Percentiles rank a stretch among this genome's conserved stretches.
Conservation (phyloP, 2,329 filamentous ascomycete species). For the Nothopassalora personata region DNA sequence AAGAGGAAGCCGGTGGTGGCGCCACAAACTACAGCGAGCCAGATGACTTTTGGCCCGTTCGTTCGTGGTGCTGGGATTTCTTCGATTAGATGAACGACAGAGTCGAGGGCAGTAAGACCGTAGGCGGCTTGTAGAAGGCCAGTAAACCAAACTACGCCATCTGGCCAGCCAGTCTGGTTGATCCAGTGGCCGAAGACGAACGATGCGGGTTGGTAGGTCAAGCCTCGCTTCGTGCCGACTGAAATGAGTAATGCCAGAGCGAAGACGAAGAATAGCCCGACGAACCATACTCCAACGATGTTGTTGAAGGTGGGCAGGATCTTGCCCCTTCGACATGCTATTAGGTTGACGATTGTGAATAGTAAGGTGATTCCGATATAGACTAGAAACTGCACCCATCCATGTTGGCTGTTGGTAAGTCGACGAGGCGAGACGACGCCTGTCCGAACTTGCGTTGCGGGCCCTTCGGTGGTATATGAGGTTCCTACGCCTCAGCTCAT, state of each 20-base stretch:
- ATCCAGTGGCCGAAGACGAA: conserved; percentile 53
- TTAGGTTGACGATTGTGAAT: conserved; percentile 48
- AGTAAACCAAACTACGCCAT: conserved; percentile 55
- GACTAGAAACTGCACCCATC: conserved; percentile 52
- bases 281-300: conserved; percentile 51
- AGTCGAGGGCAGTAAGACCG: conserved; percentile 54
- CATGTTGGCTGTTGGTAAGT: background rate
- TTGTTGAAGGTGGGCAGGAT: conserved; percentile 52
- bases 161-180: conserved; percentile 49
- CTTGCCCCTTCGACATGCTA: conserved; percentile 48
- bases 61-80: conserved; percentile 50
- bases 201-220: conserved; percentile 45
- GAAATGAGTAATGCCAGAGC: conserved; percentile 49
- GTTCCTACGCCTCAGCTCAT: background rate
- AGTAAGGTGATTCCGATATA: conserved; percentile 48
- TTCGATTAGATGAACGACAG: conserved; percentile 55
- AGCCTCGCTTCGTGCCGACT: conserved; percentile 43
- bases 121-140: conserved; percentile 55
- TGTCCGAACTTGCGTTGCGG: background rate
- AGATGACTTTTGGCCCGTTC: conserved; percentile 50
- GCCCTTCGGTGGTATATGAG: background rate
- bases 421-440: background rate
- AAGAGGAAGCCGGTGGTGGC: conserved; percentile 50
- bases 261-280: conserved; percentile 49
- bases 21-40: conserved; percentile 45